Evolutionary conservation across 345 rosid genomes (phyloP).

Genomic region (Boechera divaricarpa): DNA sequence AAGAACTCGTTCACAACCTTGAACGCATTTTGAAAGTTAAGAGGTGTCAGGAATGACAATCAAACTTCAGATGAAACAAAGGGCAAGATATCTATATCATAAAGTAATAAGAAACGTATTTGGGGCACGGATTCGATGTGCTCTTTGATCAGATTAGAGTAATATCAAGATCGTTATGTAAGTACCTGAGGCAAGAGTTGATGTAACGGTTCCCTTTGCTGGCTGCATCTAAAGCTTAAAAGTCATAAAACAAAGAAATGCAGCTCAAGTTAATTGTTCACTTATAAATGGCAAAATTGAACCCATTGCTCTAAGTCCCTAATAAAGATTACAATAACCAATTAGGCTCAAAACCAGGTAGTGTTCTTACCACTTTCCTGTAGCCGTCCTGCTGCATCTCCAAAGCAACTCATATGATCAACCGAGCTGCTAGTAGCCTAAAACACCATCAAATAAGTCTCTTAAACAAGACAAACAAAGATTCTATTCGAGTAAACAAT

Average conservation of each 20-base stretch:
- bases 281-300: neutral
- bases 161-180: neutral
- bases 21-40: slow-evolving; percentile 1
- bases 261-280: neutral
- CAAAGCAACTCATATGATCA: slow-evolving; percentile 87
- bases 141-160: slow-evolving; percentile 1
- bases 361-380: slow-evolving; percentile 67
- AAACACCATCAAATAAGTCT: slow-evolving; percentile 19
- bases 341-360: neutral
- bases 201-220: slow-evolving; percentile 89
- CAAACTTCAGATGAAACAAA: neutral
- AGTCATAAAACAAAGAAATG: neutral
- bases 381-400: slow-evolving; percentile 77
- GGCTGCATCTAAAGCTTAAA: slow-evolving; percentile 82
- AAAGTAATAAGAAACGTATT: neutral
- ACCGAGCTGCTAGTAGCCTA: slow-evolving; percentile 73
- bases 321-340: neutral
- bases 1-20: neutral
- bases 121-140: neutral
- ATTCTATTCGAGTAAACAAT: neutral
- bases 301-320: neutral
- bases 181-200: slow-evolving; percentile 90
- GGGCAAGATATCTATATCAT: neutral
- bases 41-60: neutral
- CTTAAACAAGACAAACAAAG: slow-evolving; percentile 13